Conservation (phyloP, 129 eudicot genomes). For the Arctium lappa region DNA sequence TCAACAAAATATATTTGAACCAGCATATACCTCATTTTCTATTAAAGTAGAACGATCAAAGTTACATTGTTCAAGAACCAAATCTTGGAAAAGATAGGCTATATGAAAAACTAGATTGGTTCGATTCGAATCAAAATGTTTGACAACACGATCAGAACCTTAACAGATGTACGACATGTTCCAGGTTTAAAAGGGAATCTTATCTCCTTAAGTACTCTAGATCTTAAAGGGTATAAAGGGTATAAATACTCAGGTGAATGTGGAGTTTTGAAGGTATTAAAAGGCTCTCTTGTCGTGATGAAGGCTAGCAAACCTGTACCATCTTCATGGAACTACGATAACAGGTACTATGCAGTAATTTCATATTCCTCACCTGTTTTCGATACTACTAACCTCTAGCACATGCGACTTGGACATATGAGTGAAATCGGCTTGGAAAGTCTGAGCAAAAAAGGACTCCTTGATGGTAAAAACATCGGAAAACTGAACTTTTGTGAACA, state of each 20-base stretch:
- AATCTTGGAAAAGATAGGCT: too few relatives aligned
- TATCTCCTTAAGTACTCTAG: conserved; percentile 15
- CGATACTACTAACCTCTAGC: conserved; percentile 16
- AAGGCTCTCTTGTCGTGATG: conserved; percentile 10
- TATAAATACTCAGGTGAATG: neutral
- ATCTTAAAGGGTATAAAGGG: conserved; percentile 8
- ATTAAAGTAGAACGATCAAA: too few relatives aligned
- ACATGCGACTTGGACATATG: conserved; percentile 30
- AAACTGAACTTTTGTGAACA: conserved; percentile 24
- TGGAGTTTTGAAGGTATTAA: conserved; percentile 9
- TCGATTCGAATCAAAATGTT: conserved; percentile 15
- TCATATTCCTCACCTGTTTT: neutral
- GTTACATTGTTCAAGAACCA: too few relatives aligned
- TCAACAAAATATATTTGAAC: too few relatives aligned
- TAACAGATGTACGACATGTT: conserved; percentile 12
- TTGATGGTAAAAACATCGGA: neutral
- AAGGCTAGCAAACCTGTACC: conserved; percentile 7
- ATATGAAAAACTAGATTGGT: neutral
- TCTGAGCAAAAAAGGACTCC: neutral
- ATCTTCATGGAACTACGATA: conserved; percentile 1
- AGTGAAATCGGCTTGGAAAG: conserved; percentile 9
- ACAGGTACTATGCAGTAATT: neutral
- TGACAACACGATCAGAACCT: neutral
- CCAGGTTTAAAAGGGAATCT: neutral
- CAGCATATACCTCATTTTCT: too few relatives aligned